Evolutionary conservation across 768 basidiomycete species (phyloP), one percentile per base, ranked within the genome.

Genomic region (Mycena haematopus): DNA sequence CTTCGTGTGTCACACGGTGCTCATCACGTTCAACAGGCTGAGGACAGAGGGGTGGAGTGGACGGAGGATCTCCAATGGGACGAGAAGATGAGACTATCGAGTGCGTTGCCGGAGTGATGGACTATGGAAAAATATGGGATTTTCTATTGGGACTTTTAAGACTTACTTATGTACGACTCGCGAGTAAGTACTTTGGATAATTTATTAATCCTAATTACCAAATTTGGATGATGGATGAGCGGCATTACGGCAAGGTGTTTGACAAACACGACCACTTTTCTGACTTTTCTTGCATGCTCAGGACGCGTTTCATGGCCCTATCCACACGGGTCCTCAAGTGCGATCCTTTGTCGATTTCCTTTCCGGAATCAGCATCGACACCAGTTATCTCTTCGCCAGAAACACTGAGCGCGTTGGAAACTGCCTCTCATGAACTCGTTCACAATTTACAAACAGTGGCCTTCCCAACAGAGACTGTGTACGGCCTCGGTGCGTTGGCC

Each of bases 381-480:
- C 88, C 89, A 0, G 69, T 70, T 10, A 77, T 92, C 54, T 70
- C 82, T 8, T 85, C 80, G 35, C 69, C 75, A 22, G 78, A 82
- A 56, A 88, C 91, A 6, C 73, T 77, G 21, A 71, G 78, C 25
- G 82, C 88, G 21, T 77, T 94, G 63, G 72, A 80, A 52, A 69
- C 72, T 21, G 93, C 92, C 0, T 77, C 86, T 7, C 77, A 80
- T 58, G 80, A 84, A 58, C 82, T 92, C 8, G 74, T 80, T 49
- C 68, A 81, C 35, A 76, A 76, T 24, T 69, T 74, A 17, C 78
- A 85, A 60, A 80, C 85, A 22, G 90, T 99, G 58, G 96, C 90
- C 0, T 92, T 99, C 72, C 96, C 97, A 0, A 98, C 97, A 31
- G 97, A 99, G 76, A 99, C 97, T 0, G 97, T 99, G 13, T 99